phyloP scores from a whole-genome alignment of 257 asterid species.

The Echium plantagineum region DNA sequence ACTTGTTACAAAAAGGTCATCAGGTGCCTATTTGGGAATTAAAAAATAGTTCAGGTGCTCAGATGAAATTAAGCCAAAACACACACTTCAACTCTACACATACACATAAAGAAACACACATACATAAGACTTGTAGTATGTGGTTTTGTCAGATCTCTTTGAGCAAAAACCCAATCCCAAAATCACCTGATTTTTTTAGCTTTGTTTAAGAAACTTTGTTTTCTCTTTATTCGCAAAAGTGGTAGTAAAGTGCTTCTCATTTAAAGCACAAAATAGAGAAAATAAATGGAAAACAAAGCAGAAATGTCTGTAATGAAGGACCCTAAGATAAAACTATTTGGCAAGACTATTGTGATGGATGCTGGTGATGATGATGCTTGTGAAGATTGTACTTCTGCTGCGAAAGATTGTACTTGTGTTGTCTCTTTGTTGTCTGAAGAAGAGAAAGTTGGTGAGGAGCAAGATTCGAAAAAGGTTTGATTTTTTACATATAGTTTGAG shows the following conservation, averaged over 20 bases:
- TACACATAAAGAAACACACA: neutral
- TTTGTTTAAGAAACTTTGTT: neutral
- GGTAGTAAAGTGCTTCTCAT: no score
- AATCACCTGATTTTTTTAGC: slow-evolving; percentile 8
- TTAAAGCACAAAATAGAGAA: no score
- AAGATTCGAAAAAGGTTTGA: slow-evolving; percentile 41
- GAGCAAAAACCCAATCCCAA: slow-evolving; percentile 15
- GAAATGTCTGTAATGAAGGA: slow-evolving; percentile 65
- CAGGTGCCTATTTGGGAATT: no score
- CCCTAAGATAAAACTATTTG: slow-evolving; percentile 85
- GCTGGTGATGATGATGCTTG: slow-evolving; percentile 16
- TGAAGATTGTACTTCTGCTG: slow-evolving; percentile 18
- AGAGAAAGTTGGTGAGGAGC: slow-evolving; percentile 27
- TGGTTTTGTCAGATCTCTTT: slow-evolving; percentile 49
- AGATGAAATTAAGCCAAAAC: no score
- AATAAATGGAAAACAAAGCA: neutral
- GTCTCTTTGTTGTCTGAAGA: slow-evolving; percentile 36
- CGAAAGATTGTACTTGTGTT: slow-evolving; percentile 31
- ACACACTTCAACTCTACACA: neutral
- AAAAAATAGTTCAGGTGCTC: no score
- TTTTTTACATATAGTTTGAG: slow-evolving; percentile 2
- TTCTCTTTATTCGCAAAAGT: no score
- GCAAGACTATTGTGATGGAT: slow-evolving; percentile 40
- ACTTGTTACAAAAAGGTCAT: no score
- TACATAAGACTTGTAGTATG: slow-evolving; percentile 1